Percentiles rank a stretch among this genome's conserved stretches.
Evolutionary conservation across 1,139 yeast species (phyloP).

Genomic region (Spathaspora sp.): DNA sequence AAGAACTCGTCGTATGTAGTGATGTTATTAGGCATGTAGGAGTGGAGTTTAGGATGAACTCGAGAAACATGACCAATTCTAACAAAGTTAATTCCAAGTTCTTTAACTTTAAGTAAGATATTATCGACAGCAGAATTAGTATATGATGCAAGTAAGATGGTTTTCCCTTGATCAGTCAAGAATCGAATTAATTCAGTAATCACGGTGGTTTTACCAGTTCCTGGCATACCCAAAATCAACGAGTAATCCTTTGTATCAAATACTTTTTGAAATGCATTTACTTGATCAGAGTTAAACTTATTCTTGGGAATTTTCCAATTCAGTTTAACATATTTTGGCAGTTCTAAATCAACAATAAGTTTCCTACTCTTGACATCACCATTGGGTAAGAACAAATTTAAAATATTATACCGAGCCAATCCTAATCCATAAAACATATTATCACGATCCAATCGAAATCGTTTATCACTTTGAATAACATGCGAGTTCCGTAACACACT

Average conservation of each 20-base stretch:
- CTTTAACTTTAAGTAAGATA: conserved; percentile 68
- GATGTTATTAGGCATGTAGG: conserved; percentile 51
- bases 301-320: conserved; percentile 1
- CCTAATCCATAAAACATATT: conserved; percentile 75
- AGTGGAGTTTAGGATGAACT: conserved; percentile 63
- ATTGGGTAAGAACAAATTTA: conserved; percentile 58
- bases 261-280: conserved; percentile 63
- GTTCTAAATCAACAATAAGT: conserved; percentile 58
- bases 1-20: conserved; percentile 46
- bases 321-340: conserved; percentile 23
- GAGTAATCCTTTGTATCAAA: conserved; percentile 72
- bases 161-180: conserved; percentile 58
- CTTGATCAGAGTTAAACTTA: conserved; percentile 61
- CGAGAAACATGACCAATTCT: conserved; percentile 57
- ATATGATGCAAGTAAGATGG: conserved; percentile 78
- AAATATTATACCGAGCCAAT: conserved; percentile 70
- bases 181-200: conserved; percentile 71
- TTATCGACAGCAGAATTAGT: conserved; percentile 98
- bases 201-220: conserved; percentile 96
- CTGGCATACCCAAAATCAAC: conserved; percentile 94
- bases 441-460: conserved; percentile 77
- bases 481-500: conserved; percentile 39
- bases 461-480: conserved; percentile 8
- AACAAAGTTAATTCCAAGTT: conserved; percentile 46
- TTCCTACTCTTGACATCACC: conserved; percentile 56